Base-by-base conservation (phyloP, 768 basidiomycete genomes). In the Clitopilus passeckerianus region DNA sequence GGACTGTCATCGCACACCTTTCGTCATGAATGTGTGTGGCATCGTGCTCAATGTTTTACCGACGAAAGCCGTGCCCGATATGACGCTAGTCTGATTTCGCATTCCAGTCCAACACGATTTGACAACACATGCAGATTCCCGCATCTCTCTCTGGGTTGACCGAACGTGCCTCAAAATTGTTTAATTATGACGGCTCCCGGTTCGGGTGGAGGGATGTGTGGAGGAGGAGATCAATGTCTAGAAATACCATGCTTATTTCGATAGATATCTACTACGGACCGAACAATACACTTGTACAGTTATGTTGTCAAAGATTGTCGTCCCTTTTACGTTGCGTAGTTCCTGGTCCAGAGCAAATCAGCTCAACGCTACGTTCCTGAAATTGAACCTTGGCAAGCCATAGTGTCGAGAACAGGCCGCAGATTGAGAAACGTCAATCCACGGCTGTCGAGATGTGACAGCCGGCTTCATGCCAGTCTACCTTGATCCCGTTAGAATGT, bases 1-100 rank as follows among this genome's bases (percentile, higher is more conserved):
- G 93, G 62, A 85, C 88, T 53, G 87, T 95, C 15, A 69, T 90
- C 61, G 88, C 77, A 22, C 54, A 34, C 24, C 30, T 55, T 23
- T 37, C 54, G 30, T 37, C 54, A 34, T 55, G 23, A 34, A 55
- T 16, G n/a, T 5, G 35, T 16, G 15, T 24, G 15, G 24, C 54
- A 34, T 33, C 54, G 24, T 55, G 54, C 15, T 55, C 54, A 24
- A 20, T 22, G 53, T 53, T 23, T 33, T 53, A 53, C 53, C 46
- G 46, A 20, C n/a, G 4, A 22, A 20, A 23, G 46, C 46, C 46
- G 46, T 12, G 46, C 5, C 46, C 20, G 46, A 50, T 41, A 41
- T 50, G 46, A 50, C 46, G 46, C 46, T 50, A 50, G 18, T n/a
- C 46, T 50, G 46, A 23, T 50, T 41, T 14, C 37, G 37, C 14